phyloP scores from a whole-genome alignment of 345 rosid species.

The Eucalyptus urophylla region DNA sequence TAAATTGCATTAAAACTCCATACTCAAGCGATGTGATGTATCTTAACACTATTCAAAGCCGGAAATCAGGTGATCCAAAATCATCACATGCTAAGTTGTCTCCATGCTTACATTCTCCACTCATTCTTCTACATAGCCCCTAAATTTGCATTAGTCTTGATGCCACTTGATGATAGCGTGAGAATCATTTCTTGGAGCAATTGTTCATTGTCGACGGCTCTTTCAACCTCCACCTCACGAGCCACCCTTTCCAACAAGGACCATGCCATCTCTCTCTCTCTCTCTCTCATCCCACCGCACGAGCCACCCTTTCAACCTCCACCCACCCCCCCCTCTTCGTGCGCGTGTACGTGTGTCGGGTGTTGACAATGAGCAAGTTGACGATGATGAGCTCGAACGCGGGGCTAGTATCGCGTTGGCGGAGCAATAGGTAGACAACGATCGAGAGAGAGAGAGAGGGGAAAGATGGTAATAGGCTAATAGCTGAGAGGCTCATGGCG shows the following conservation, averaged over 20 bases:
- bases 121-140: not conserved
- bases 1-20: not conserved
- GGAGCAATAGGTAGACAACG: not conserved
- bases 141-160: not conserved
- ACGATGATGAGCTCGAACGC: not conserved
- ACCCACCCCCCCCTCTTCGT: not conserved
- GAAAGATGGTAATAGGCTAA: not conserved
- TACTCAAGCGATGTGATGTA: not conserved
- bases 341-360: not conserved
- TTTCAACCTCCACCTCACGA: not conserved
- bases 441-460: not conserved
- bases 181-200: not conserved
- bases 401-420: not conserved
- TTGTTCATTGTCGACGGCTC: not conserved
- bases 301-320: too few species aligned
- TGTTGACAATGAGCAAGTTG: not conserved
- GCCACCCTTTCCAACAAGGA: not conserved
- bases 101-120: not conserved
- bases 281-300: not conserved
- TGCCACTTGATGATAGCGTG: not conserved
- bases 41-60: not conserved
- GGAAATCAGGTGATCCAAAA: not conserved
- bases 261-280: not conserved
- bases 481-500: not conserved
- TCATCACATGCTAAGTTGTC: not conserved